Evolutionary conservation across 228 moss, liverwort and hornwort species (phyloP).

Genomic region (Sphagnum fallax): DNA sequence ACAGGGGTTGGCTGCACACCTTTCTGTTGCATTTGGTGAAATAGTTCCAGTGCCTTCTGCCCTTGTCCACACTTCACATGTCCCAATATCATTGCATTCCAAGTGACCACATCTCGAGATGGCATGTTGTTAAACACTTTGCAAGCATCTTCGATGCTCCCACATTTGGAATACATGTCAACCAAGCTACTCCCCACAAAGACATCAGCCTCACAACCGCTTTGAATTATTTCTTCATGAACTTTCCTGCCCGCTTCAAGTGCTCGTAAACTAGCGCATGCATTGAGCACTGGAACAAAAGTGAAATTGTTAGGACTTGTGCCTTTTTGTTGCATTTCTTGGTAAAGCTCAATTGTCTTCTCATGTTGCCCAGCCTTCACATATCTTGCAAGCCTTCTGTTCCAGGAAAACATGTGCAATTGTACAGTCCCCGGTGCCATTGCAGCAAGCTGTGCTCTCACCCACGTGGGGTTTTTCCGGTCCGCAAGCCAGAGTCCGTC

Average conservation of each 20-base stretch:
- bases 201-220: conserved; percentile 20
- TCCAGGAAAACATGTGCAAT: too few species aligned
- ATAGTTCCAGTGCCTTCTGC: conserved; percentile 21
- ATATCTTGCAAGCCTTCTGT: conserved; percentile 1
- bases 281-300: not conserved
- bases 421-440: too few species aligned
- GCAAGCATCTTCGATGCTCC: conserved; percentile 23
- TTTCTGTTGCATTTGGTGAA: conserved; percentile 20
- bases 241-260: conserved; percentile 26
- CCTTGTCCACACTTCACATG: conserved; percentile 16
- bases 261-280: conserved; percentile 6
- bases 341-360: conserved; percentile 17
- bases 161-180: conserved; percentile 54
- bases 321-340: conserved; percentile 26
- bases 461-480: too few species aligned
- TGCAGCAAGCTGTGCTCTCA: too few species aligned
- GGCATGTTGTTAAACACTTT: conserved; percentile 25
- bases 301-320: not conserved
- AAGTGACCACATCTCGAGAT: conserved; percentile 35
- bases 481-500: too few species aligned
- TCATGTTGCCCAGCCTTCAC: conserved; percentile 25
- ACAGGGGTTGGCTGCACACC: conserved; percentile 27
- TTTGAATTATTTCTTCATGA: conserved; percentile 24
- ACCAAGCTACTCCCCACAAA: conserved; percentile 40
- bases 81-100: conserved; percentile 37